Evolutionary conservation across 495 filamentous ascomycete genomes (phyloP).

Genomic region (Talaromyces nanjingensis): DNA sequence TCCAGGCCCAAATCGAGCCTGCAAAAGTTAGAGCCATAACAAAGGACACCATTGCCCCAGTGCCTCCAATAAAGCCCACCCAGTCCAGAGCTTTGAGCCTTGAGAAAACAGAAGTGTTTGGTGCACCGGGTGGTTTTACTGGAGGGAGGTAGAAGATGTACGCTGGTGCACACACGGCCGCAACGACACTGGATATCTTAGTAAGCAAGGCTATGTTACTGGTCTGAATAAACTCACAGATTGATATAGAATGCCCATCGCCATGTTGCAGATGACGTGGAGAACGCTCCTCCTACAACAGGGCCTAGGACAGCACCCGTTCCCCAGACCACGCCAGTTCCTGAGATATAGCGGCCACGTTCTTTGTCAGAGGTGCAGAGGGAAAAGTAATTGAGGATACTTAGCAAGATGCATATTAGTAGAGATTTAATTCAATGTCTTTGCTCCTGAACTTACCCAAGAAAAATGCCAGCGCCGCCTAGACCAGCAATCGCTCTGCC

Average conservation of each 20-base stretch:
- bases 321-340: conserved; percentile 34
- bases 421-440: not conserved
- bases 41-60: conserved; percentile 12
- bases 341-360: conserved; percentile 27
- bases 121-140: conserved; percentile 32
- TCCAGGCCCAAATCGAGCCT: conserved; percentile 25
- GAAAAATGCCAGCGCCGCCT: conserved; percentile 34
- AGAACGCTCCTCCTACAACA: conserved; percentile 33
- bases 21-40: conserved; percentile 26
- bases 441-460: not conserved
- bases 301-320: conserved; percentile 38
- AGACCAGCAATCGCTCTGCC: conserved; percentile 27
- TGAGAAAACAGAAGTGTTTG: conserved; percentile 45
- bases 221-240: conserved; percentile 16
- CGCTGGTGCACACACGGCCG: conserved; percentile 42
- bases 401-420: not conserved
- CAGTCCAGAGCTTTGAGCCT: conserved; percentile 49
- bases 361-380: conserved; percentile 23
- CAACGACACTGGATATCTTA: conserved; percentile 20
- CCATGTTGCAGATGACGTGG: conserved; percentile 28
- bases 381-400: conserved; percentile 23
- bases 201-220: not conserved
- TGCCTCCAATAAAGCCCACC: conserved; percentile 15
- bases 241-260: conserved; percentile 47
- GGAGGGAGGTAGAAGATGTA: conserved; percentile 49